These are phyloP conservation scores for Dactylellina leptospora DNA, from an alignment of 2,329 filamentous ascomycete genomes.

Conservation along the genomic window DNA sequence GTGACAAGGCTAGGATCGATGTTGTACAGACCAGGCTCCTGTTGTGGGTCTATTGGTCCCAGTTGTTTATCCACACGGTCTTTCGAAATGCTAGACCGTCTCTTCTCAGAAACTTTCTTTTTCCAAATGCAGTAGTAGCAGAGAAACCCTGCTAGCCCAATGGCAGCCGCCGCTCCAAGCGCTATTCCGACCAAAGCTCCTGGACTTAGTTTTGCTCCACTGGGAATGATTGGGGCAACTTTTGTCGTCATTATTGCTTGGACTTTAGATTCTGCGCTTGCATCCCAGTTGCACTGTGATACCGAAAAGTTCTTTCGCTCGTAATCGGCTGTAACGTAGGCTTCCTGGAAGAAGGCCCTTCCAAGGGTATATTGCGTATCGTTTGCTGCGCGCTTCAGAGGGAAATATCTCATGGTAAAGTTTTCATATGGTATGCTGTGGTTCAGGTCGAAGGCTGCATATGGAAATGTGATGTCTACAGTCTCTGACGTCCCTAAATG, in stretches of 20 bases:
- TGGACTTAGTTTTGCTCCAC: background rate
- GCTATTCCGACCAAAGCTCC: no score
- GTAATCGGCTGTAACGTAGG: slow-evolving; percentile 60
- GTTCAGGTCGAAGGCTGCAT: slow-evolving; percentile 60
- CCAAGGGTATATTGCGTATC: slow-evolving; percentile 60
- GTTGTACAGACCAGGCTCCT: no score
- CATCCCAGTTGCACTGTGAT: slow-evolving; percentile 55
- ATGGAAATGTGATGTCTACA: slow-evolving; percentile 60
- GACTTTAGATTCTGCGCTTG: background rate
- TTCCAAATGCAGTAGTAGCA: no score
- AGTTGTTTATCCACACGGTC: no score
- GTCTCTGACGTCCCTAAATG: slow-evolving; percentile 55
- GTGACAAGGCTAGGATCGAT: background rate
- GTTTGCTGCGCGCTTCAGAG: slow-evolving; percentile 59
- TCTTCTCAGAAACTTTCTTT: no score
- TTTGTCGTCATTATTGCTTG: no score
- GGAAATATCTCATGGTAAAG: slow-evolving; percentile 60
- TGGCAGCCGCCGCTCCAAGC: no score
- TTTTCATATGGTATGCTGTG: slow-evolving; percentile 59
- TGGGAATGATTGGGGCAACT: background rate
- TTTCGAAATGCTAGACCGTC: no score
- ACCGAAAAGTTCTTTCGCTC: slow-evolving; percentile 60
- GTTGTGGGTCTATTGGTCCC: no score
- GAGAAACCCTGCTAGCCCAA: no score
- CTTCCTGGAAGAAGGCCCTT: slow-evolving; percentile 61